A percentile compares a stretch with the other conserved stretches of the same genome.
Evolutionary conservation across 306 rosid genomes (phyloP).

Genomic region (Cyclanthera cordifolia): DNA sequence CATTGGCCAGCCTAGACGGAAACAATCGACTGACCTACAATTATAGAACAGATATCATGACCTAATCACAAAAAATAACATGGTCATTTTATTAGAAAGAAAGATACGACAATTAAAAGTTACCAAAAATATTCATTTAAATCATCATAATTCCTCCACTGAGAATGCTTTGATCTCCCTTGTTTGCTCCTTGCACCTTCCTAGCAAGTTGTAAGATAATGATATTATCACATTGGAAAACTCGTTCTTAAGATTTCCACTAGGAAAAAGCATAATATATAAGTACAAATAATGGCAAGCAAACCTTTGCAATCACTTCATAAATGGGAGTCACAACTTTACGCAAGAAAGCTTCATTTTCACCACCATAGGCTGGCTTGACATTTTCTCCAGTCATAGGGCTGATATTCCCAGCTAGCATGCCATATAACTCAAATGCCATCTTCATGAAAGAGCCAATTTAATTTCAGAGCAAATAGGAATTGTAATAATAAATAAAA

Average conservation of each 20-base stretch:
- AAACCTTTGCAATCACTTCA: slow-evolving; percentile 80
- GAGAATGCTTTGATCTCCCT: slow-evolving; percentile 97
- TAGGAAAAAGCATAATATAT: background rate
- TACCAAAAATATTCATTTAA: slow-evolving; percentile 95
- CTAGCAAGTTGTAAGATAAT: slow-evolving; percentile 24
- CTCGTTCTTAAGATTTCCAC: slow-evolving; percentile 3
- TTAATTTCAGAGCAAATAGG: slow-evolving; percentile 11
- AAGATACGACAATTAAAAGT: background rate
- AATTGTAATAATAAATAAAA: background rate
- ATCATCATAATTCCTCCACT: slow-evolving; percentile 98
- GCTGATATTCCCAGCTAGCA: slow-evolving; percentile 97
- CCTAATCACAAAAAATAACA: background rate
- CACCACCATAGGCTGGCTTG: slow-evolving; percentile 98
- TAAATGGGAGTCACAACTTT: slow-evolving; percentile 95
- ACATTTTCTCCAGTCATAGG: slow-evolving; percentile 96
- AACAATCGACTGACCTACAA: slow-evolving; percentile 87
- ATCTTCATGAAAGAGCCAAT: slow-evolving; percentile 41
- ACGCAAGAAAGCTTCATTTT: slow-evolving; percentile 72
- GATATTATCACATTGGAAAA: slow-evolving; percentile 11
- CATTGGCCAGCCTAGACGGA: slow-evolving; percentile 98
- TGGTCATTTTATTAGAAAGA: background rate
- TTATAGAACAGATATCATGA: slow-evolving; percentile 17
- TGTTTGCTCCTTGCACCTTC: slow-evolving; percentile 69
- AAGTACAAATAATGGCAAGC: background rate
- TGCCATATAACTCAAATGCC: slow-evolving; percentile 97